Base-by-base conservation (phyloP, 805 yeast species). In the Wickerhamomyces bovis region DNA sequence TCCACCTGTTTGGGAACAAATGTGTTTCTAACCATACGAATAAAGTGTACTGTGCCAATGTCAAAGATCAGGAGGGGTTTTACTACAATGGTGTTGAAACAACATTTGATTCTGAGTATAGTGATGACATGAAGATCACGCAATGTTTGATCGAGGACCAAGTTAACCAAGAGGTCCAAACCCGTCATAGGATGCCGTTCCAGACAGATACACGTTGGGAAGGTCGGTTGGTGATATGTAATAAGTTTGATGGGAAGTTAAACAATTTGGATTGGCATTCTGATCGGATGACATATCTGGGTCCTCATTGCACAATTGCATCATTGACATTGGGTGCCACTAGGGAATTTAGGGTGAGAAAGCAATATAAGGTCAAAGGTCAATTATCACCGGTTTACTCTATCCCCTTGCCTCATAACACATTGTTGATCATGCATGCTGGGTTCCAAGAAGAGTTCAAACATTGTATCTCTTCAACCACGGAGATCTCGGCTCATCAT, bases 391-490 rank as follows among this genome's bases (percentile, higher is more conserved):
- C 70, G 44, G 58, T 78, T 21, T 69, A 72, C 58, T 65, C 84
- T 25, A 69, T 83, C 1, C 83, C 80, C n/a, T 57, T 83, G 3
- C 84, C 87, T 0, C 89, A 86, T 60, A 86, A 86, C 56, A 73
- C 86, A 9, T 60, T 86, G 35, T 55, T 85, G 3, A 63, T 86
- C 3, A 85, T 86, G 95, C 80, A 82, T 49, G 84, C 88, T 1
- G 89, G 88, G 0, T 81, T 86, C 50, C 95, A 86, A 59, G 95
- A 86, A 52, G 78, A 76, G 43, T 86, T 66, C 59, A 84, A 80
- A 55, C 95, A 87, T 56, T 68, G 80, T 48, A 78, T 86, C 0
- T 76, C 77, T 5, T 68, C 80, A 1, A 63, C 72, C 38, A 59
- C 63, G 6, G 65, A 65, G 8, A 62, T 79, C 3, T 66, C 70